Evolutionary conservation across 805 yeast genomes (phyloP).

Genomic region (Barnettozyma pratensis): DNA sequence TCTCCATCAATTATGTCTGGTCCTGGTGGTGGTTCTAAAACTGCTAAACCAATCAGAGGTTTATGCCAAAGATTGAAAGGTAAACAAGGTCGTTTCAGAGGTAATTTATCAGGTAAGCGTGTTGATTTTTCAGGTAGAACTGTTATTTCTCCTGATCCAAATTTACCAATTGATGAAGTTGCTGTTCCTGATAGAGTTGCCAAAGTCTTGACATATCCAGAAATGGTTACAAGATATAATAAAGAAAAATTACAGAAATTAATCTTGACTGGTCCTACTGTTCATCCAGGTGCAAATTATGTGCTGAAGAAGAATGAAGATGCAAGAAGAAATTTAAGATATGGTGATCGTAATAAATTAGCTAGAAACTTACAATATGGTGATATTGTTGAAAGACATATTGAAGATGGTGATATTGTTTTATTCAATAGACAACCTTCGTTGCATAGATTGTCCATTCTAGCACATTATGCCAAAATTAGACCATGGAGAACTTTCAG

Average conservation of each 20-base stretch:
- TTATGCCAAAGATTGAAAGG: slow-evolving; percentile 97
- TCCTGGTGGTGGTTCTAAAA: slow-evolving; percentile 44
- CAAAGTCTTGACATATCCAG: slow-evolving; percentile 93
- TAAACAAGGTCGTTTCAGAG: slow-evolving; percentile 98
- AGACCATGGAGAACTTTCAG: slow-evolving; percentile 98
- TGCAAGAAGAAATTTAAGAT: slow-evolving; percentile 82
- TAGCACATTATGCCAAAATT: slow-evolving; percentile 92
- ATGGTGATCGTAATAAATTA: slow-evolving; percentile 75
- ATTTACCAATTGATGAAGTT: slow-evolving; percentile 89
- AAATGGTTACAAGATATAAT: slow-evolving; percentile 86
- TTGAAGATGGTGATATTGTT: slow-evolving; percentile 96
- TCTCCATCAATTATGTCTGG: slow-evolving; percentile 76
- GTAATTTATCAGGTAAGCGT: slow-evolving; percentile 95
- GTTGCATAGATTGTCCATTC: slow-evolving; percentile 85
- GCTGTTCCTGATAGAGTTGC: slow-evolving; percentile 98
- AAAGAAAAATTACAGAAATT: slow-evolving; percentile 68
- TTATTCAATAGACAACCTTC: slow-evolving; percentile 98
- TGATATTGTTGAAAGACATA: slow-evolving; percentile 92
- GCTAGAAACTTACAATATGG: slow-evolving; percentile 79
- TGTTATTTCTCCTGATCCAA: slow-evolving; percentile 98
- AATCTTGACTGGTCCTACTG: slow-evolving; percentile 77
- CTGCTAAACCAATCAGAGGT: slow-evolving; percentile 80
- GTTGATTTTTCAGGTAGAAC: slow-evolving; percentile 98
- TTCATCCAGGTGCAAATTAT: slow-evolving; percentile 96
- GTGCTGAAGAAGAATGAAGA: slow-evolving; percentile 76